Evolutionary conservation across 805 yeast species (phyloP), one percentile per base, ranked within the genome.

Genomic region (Wilhelminamyces savonicus): DNA sequence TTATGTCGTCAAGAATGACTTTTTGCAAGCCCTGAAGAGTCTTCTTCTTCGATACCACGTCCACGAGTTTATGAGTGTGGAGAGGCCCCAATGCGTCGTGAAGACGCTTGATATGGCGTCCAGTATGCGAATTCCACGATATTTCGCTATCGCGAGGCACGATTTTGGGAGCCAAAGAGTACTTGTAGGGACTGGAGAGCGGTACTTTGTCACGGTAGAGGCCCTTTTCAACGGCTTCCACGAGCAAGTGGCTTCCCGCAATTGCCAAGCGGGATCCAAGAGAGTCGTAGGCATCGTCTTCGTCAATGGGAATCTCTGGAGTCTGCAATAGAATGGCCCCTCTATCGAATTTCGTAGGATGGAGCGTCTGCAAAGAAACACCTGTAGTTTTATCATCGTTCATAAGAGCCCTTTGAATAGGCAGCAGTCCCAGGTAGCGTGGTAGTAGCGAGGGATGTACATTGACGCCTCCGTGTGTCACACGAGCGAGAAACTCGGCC

Each of bases 401-500:
- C 44, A 88, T 51, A 9, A 92, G 54, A 0, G 96, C 78, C 36
- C 75, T 68, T 37, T 90, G 97, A 4, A 92, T 57, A 0, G 98
- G 98, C 2, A 96, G 81, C 0, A 97, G 78, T 1, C 98, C 98
- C 3, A 86, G 72, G 43, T 83, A 75, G 26, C 58, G 60, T 0
- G 98, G 98, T 7, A 92, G 65, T 5, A 87, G 51, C 0, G 96
- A 86, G 0, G 98, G 98, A 51, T 92, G 98, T 1, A 92, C 86
- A 48, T 92, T 92, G 16, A 92, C 49, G 0, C 97, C 94, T 4
- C 88, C 86, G 46, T 53, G 74, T 9, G 53, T 51, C 13, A 78
- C 56, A 0, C 51, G 28, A 0, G 46, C 28, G 2, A 92, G 53
- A 39, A 86, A 74, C 2, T 51, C 34, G 0, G 56, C 58, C 0